Evolutionary conservation across 2,329 filamentous ascomycete genomes (phyloP), one percentile per base, ranked within the genome.

Genomic region (Aspergillus sergii): DNA sequence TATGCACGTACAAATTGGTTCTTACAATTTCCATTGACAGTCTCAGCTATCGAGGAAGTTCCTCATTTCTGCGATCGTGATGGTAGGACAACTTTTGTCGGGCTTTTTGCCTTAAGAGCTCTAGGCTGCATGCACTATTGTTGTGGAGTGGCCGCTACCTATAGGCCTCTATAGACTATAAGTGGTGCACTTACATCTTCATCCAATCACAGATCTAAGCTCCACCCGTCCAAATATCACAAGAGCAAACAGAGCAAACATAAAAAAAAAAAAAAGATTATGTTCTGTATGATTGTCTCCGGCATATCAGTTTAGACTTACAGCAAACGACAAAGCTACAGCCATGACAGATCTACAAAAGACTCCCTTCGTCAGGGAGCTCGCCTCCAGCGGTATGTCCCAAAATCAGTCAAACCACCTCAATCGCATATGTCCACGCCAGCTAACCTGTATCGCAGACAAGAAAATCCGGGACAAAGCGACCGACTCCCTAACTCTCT

Each of bases 401-500:
- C 32, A 30, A 19, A 39, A 23, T 11, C n/a, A 55, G 3, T 8
- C 16, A 41, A 10, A n/a, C 62, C 16, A 53, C n/a, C 54, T 36
- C 32, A 51, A 14, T 30, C 51, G 14, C 43, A 23, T 12, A 11
- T 46, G n/a, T 19, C 12, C 21, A 16, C 21, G 23, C 23, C 23
- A 36, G n/a, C 59, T 67, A 59, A 68, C 61, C 50, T 19, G 12
- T 60, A 23, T 43, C 60, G 56, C 72, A 96, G 93, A 96, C 79
- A 89, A 91, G 75, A 89, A 89, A 79, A 88, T 87, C 62, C 91
- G 93, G 75, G 91, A 91, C 75, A 85, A 90, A 66, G 91, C 93
- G 60, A 86, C 97, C 76, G 81, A 86, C 59, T 92, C 91, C 55
- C 88, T 98, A 32, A 88, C 89, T 68, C 85, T 88, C 57, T 97